phyloP scores from a whole-genome alignment of 2,329 filamentous ascomycete genomes.

The Venturiaceae sp. region DNA sequence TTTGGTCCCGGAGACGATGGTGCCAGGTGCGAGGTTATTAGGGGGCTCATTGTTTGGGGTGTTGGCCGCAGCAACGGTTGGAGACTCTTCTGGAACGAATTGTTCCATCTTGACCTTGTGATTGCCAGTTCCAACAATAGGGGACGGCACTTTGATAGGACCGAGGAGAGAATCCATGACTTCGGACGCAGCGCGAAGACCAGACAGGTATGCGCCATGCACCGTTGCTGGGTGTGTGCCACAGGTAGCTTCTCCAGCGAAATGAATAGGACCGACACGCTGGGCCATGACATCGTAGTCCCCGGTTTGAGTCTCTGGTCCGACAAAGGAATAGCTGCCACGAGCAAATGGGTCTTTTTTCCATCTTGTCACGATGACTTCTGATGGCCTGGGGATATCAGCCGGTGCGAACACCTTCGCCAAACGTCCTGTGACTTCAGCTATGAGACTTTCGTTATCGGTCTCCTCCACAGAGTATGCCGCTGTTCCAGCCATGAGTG shows the following conservation, averaged over 20 bases:
- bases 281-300: slow-evolving; percentile 91
- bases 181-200: slow-evolving; percentile 79
- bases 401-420: slow-evolving; percentile 58
- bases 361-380: slow-evolving; percentile 89
- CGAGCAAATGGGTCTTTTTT: slow-evolving; percentile 81
- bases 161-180: slow-evolving; percentile 73
- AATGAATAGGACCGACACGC: slow-evolving; percentile 77
- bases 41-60: not conserved
- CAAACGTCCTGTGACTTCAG: slow-evolving; percentile 71
- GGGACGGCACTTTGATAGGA: slow-evolving; percentile 65
- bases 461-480: slow-evolving; percentile 78
- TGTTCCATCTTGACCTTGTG: slow-evolving; percentile 1
- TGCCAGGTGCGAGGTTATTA: not conserved
- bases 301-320: slow-evolving; percentile 67
- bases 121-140: slow-evolving; percentile 55
- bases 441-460: slow-evolving; percentile 64
- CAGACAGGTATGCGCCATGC: slow-evolving; percentile 91
- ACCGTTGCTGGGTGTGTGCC: slow-evolving; percentile 94
- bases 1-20: slow-evolving; percentile 1
- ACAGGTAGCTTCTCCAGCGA: slow-evolving; percentile 93
- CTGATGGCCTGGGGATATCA: slow-evolving; percentile 64
- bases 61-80: not conserved
- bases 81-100: not conserved
- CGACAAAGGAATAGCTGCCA: slow-evolving; percentile 92
- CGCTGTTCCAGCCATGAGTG: slow-evolving; percentile 91